Evolutionary conservation across 306 rosid species (phyloP), one percentile per base, ranked within the genome.

Genomic region (Quercus cerris): DNA sequence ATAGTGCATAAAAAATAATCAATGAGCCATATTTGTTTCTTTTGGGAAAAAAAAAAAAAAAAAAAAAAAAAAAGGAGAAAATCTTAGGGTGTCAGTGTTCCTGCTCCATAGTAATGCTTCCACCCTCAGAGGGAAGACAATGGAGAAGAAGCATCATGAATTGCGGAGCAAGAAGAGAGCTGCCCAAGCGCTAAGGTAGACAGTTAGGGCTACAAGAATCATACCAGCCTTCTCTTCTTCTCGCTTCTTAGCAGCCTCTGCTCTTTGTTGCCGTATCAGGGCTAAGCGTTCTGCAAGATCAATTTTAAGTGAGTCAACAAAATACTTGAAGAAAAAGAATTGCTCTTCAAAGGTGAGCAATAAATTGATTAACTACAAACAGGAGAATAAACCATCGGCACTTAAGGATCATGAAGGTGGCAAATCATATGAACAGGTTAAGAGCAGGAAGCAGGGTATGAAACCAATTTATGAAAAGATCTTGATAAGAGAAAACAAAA

Each of bases 161-260:
- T 25, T 19, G 0, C 27, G 63, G 25, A 55, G 46, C 76, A 73
- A 15, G 44, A 52, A 73, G 14, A 72, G 59, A 33, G 77, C 49
- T 33, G 30, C 67, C 15, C 56, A 41, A 14, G 10, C 1, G 17
- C 3, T 20, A 27, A 27, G 64, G 15, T 30, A 73, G 25, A 55
- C 23, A 27, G 35, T 55, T 72, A 49, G 75, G 57, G 38, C n/a
- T 22, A 71, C n/a, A 46, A 13, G 58, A 59, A 76, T 62, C 72
- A 56, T 84, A 86, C 92, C 88, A 64, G 82, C 84, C 54, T 81
- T 86, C 62, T 86, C 92, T 85, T 89, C 92, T 71, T 86, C 86
- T 76, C 90, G 78, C 82, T 84, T 89, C 73, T 78, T 84, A 72
- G 92, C 92, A 79, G 90, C 92, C 27, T 86, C 92, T 27, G 87